phyloP scores from a whole-genome alignment of 2,329 filamentous ascomycete species.

The Pyrenophora graminea region DNA sequence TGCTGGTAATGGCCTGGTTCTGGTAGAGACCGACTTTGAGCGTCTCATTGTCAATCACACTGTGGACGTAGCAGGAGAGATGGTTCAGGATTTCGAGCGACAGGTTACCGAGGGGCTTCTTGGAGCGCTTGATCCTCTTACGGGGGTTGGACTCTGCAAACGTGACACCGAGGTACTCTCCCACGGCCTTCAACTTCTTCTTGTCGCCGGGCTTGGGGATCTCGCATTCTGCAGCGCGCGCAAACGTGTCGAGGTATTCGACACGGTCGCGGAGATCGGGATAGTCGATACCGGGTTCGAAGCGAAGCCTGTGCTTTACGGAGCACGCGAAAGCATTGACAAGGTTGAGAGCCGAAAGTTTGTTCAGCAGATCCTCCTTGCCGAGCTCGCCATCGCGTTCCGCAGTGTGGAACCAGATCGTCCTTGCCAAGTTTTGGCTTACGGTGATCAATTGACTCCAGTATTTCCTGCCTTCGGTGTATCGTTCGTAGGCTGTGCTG shows the following conservation, averaged over 20 bases:
- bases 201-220: conserved; percentile 39
- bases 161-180: conserved; percentile 75
- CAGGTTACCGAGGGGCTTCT: conserved; percentile 77
- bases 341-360: conserved; percentile 75
- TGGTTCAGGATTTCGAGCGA: conserved; percentile 80
- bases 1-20: conserved; percentile 60
- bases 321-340: conserved; percentile 76
- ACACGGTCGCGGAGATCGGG: conserved; percentile 72
- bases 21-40: conserved; percentile 63
- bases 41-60: conserved; percentile 60
- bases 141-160: conserved; percentile 79
- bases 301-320: conserved; percentile 81
- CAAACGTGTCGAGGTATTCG: conserved; percentile 75
- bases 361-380: conserved; percentile 71
- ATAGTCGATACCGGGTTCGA: conserved; percentile 80
- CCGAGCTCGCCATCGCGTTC: conserved; percentile 62
- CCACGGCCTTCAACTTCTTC: conserved; percentile 61
- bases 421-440: conserved; percentile 64
- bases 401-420: conserved; percentile 78
- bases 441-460: conserved; percentile 63
- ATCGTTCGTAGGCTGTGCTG: conserved; percentile 75
- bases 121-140: conserved; percentile 73
- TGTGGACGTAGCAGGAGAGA: conserved; percentile 68
- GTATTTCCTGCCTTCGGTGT: conserved; percentile 63
- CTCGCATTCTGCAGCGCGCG: conserved; percentile 59